Conservation (phyloP, 495 filamentous ascomycete genomes). For the Xylaria longipes region DNA sequence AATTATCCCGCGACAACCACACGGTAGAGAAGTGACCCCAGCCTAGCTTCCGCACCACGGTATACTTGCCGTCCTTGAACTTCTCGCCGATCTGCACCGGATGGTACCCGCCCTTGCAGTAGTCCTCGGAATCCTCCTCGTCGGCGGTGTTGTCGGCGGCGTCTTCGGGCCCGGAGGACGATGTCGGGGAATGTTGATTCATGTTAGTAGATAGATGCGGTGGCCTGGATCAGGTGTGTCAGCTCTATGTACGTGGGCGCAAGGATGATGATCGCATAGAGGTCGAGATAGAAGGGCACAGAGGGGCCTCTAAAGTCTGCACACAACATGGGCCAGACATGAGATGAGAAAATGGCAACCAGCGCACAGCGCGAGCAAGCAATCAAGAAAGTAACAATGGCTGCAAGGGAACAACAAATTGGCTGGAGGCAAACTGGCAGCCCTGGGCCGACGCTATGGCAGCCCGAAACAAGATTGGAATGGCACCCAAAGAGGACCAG, state of each 20-base stretch:
- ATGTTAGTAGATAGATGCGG: conserved; percentile 47
- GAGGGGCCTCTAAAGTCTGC: conserved; percentile 14
- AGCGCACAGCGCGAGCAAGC: conserved; percentile 26
- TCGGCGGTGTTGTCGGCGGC: conserved; percentile 92
- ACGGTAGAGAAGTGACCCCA: conserved; percentile 99
- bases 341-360: background rate
- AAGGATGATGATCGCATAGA: conserved; percentile 19
- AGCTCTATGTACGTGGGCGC: conserved; percentile 27
- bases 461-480: conserved; percentile 29
- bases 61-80: conserved; percentile 98
- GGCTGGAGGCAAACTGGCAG: conserved; percentile 9
- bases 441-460: conserved; percentile 24
- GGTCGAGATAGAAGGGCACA: background rate
- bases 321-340: background rate
- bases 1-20: conserved; percentile 94
- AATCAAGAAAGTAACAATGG: conserved; percentile 13
- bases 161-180: conserved; percentile 81
- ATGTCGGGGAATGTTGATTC: conserved; percentile 74
- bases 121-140: conserved; percentile 98
- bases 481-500: conserved; percentile 22
- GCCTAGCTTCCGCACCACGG: conserved; percentile 93
- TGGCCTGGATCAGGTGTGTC: conserved; percentile 35
- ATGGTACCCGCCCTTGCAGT: conserved; percentile 98
- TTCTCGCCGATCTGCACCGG: conserved; percentile 91
- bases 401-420: conserved; percentile 17